A percentile compares a stretch with the other conserved stretches of the same genome.
These are phyloP conservation scores for Geotrichum siamense DNA, from an alignment of 1,139 yeast species.

Conservation along the genomic window DNA sequence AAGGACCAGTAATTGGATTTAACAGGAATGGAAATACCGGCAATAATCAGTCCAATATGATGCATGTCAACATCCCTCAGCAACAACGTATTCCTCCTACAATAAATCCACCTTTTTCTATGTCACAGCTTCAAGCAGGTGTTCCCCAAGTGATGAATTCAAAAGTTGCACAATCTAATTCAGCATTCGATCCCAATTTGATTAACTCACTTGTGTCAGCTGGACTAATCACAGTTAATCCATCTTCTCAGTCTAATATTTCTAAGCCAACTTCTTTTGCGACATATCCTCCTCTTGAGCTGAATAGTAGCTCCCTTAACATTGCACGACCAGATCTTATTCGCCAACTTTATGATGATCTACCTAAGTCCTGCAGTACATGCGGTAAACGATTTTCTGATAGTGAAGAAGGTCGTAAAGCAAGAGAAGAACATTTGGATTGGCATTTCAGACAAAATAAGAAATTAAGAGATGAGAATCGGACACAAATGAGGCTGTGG, in stretches of 20 bases:
- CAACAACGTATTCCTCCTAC: neutral
- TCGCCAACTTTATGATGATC: constrained; percentile 45
- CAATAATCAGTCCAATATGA: constrained; percentile 4
- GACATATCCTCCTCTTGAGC: constrained; percentile 23
- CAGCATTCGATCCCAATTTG: constrained; percentile 2
- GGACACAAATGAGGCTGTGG: constrained; percentile 71
- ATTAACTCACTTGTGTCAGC: constrained; percentile 16
- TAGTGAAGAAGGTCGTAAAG: constrained; percentile 50
- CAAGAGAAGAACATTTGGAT: constrained; percentile 65
- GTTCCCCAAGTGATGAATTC: neutral
- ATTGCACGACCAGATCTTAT: constrained; percentile 33
- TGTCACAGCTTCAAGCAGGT: neutral
- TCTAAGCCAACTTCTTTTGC: neutral
- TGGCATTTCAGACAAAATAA: constrained; percentile 96
- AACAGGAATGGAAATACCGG: neutral
- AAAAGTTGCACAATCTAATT: neutral
- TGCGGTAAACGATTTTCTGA: constrained; percentile 83
- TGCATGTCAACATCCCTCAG: constrained; percentile 1
- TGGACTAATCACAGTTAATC: constrained; percentile 9
- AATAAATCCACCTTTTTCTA: neutral
- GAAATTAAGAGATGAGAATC: constrained; percentile 50
- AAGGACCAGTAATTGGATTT: neutral
- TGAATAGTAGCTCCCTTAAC: constrained; percentile 28
- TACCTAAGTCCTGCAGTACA: constrained; percentile 76
- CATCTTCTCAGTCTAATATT: neutral